Conservation (phyloP, 2,329 filamentous ascomycete genomes). For the Pseudocercospora macadamiae region DNA sequence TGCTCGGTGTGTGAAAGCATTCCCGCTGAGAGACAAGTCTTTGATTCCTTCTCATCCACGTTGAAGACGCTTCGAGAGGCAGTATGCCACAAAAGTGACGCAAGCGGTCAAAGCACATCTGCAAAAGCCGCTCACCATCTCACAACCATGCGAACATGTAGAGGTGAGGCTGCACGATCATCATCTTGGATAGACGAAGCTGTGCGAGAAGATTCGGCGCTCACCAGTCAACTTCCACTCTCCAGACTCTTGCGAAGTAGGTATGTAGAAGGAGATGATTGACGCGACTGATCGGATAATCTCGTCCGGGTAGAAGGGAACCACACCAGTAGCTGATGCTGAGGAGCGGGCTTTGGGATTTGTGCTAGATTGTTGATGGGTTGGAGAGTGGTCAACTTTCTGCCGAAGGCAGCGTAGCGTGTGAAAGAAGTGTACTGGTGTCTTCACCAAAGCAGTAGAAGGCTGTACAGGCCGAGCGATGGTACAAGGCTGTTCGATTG, state of each 20-base stretch:
- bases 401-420: conserved; percentile 43
- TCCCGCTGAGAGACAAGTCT: conserved; percentile 88
- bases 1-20: conserved; percentile 76
- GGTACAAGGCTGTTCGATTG: conserved; percentile 8
- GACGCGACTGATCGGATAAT: conserved; percentile 66
- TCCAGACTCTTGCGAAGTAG: conserved; percentile 41
- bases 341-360: conserved; percentile 45
- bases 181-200: conserved; percentile 11
- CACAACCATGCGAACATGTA: conserved; percentile 28
- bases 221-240: conserved; percentile 58
- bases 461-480: conserved; percentile 7
- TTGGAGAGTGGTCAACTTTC: conserved; percentile 49
- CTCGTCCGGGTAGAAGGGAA: conserved; percentile 42
- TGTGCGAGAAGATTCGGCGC: conserved; percentile 53
- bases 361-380: conserved; percentile 50
- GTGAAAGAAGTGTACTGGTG: conserved; percentile 55
- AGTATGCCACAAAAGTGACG: conserved; percentile 40
- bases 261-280: conserved; percentile 60
- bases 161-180: conserved; percentile 21
- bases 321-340: conserved; percentile 56
- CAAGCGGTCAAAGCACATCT: conserved; percentile 90
- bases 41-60: conserved; percentile 76
- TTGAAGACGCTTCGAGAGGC: conserved; percentile 59
- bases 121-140: conserved; percentile 79
- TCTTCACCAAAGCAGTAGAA: conserved; percentile 41